Evolutionary conservation across 2,329 filamentous ascomycete genomes (phyloP).

Genomic region (Ophiocordyceps sinensis): DNA sequence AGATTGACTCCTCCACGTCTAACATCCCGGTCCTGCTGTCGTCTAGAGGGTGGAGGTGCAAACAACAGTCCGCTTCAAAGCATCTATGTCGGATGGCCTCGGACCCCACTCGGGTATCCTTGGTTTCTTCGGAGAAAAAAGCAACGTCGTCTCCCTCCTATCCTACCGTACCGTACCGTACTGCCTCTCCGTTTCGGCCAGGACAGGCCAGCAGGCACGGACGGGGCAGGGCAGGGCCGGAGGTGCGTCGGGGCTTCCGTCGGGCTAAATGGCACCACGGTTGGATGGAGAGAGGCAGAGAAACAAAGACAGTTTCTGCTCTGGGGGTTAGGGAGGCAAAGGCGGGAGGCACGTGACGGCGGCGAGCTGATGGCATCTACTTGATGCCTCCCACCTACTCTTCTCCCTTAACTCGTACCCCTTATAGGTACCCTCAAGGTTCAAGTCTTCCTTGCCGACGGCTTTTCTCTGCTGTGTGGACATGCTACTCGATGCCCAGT

Average conservation of each 20-base stretch:
- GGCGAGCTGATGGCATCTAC: background rate
- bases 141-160: background rate
- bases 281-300: too few relatives aligned
- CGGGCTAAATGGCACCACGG: too few relatives aligned
- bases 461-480: too few relatives aligned
- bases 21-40: background rate
- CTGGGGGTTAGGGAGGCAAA: background rate
- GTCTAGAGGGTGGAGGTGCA: background rate
- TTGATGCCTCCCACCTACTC: too few relatives aligned
- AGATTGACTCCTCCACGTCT: background rate
- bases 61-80: background rate
- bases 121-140: background rate
- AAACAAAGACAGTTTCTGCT: too few relatives aligned
- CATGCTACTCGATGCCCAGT: too few relatives aligned
- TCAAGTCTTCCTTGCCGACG: too few relatives aligned
- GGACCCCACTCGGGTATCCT: background rate
- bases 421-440: too few relatives aligned
- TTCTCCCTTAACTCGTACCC: too few relatives aligned
- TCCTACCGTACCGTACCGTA: background rate
- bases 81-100: background rate
- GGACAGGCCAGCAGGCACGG: background rate
- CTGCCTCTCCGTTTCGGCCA: background rate
- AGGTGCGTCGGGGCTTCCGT: too few relatives aligned
- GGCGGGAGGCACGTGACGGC: background rate
- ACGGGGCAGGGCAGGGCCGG: too few relatives aligned